A percentile compares a stretch with the other conserved stretches of the same genome.
Evolutionary conservation across 1,284 basidiomycete species (phyloP).

Genomic region (Sphagnurus paluster): DNA sequence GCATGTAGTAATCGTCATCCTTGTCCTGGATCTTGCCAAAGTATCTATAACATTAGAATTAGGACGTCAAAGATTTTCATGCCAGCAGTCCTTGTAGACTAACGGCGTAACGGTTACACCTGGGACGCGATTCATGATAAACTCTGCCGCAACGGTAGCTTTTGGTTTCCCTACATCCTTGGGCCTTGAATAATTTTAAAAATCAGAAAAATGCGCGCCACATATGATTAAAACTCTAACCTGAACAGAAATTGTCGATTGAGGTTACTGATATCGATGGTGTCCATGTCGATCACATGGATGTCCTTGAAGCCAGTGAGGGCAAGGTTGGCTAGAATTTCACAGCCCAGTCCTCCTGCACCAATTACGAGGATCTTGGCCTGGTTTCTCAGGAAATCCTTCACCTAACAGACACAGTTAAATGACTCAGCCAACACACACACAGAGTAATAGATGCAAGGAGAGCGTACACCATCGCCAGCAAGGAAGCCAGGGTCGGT

Average conservation of each 20-base stretch:
- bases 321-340: constrained; percentile 92
- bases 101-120: constrained; percentile 94
- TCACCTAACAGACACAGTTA: constrained; percentile 59
- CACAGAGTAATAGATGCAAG: constrained; percentile 1
- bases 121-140: constrained; percentile 92
- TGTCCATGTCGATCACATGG: constrained; percentile 99
- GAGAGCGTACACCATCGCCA: constrained; percentile 62
- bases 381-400: constrained; percentile 80
- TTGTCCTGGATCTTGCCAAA: constrained; percentile 99
- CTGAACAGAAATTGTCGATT: constrained; percentile 99
- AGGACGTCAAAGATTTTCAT: neutral
- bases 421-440: constrained; percentile 5
- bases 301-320: constrained; percentile 96
- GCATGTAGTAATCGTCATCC: constrained; percentile 92
- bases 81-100: constrained; percentile 29
- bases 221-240: constrained; percentile 38
- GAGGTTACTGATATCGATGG: constrained; percentile 98
- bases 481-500: constrained; percentile 76
- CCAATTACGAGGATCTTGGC: constrained; percentile 97
- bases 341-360: constrained; percentile 92
- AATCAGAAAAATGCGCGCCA: neutral
- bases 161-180: constrained; percentile 96
- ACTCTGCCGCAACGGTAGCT: constrained; percentile 92
- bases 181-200: constrained; percentile 45
- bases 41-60: constrained; percentile 54